phyloP scores from a whole-genome alignment of 306 rosid genomes.

The Cajanus cajan region DNA sequence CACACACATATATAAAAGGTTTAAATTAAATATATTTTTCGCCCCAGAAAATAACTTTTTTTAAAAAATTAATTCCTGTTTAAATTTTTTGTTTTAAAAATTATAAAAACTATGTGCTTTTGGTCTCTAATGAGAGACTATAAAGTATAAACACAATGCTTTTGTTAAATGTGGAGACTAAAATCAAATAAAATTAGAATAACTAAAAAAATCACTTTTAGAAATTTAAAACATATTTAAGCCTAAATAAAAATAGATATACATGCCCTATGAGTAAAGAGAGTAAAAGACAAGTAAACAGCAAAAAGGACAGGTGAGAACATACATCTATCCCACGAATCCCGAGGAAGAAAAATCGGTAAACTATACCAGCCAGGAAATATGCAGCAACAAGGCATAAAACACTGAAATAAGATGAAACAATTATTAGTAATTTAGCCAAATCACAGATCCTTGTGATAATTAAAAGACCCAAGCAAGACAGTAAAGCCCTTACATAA shows the following conservation, averaged over 20 bases:
- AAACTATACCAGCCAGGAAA: slow-evolving; percentile 65
- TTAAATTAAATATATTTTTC: neutral
- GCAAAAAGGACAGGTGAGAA: slow-evolving; percentile 31
- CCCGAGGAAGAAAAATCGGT: slow-evolving; percentile 62
- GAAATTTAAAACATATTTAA: neutral
- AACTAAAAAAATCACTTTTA: neutral
- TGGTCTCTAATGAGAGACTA: neutral
- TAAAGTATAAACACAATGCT: neutral
- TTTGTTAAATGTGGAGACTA: neutral
- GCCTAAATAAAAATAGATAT: neutral
- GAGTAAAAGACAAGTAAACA: slow-evolving; percentile 8
- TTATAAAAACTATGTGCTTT: neutral
- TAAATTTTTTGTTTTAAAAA: neutral
- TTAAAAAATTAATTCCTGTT: neutral
- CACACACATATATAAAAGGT: neutral
- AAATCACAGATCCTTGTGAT: slow-evolving; percentile 12
- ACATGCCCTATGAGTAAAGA: neutral
- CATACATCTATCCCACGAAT: slow-evolving; percentile 78
- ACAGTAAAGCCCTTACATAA: slow-evolving; percentile 47
- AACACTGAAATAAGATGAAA: slow-evolving; percentile 54
- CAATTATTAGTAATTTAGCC: slow-evolving; percentile 19
- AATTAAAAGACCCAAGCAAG: neutral
- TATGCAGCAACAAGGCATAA: slow-evolving; percentile 76
- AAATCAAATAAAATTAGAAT: neutral
- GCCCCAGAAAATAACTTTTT: neutral